Conservation (phyloP, 805 yeast species). For the Candida broadrunensis region DNA sequence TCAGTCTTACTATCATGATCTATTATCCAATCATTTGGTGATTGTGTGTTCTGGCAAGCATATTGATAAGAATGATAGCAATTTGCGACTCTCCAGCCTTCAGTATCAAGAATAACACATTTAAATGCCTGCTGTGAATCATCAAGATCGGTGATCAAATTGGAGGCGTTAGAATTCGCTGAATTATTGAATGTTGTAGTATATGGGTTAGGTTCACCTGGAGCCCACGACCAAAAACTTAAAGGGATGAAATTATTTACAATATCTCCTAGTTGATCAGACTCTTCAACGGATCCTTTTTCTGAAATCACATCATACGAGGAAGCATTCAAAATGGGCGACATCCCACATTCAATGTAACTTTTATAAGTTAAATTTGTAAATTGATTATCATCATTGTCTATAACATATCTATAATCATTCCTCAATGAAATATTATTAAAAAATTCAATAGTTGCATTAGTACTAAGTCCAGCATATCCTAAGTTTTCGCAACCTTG, state of each 20-base stretch:
- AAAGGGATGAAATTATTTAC: slow-evolving; percentile 23
- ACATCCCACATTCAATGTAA: slow-evolving; percentile 54
- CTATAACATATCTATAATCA: slow-evolving; percentile 30
- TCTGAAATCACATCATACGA: slow-evolving; percentile 4
- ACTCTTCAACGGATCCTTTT: slow-evolving; percentile 8
- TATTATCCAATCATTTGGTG: slow-evolving; percentile 45
- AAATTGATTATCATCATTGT: slow-evolving; percentile 35
- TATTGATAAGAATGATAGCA: slow-evolving; percentile 55
- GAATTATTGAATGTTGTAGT: not conserved
- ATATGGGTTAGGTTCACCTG: slow-evolving; percentile 7
- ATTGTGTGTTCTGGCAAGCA: slow-evolving; percentile 50
- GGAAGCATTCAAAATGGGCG: slow-evolving; percentile 55
- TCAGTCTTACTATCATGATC: slow-evolving; percentile 19
- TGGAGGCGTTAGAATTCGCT: not conserved
- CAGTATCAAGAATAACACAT: slow-evolving; percentile 37
- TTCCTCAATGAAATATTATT: slow-evolving; percentile 12
- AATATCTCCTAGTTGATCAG: slow-evolving; percentile 22
- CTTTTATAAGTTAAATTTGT: slow-evolving; percentile 31
- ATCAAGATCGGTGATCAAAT: not conserved
- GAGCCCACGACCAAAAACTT: slow-evolving; percentile 74
- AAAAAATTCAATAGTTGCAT: slow-evolving; percentile 5
- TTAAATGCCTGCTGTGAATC: slow-evolving; percentile 25
- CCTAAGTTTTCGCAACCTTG: slow-evolving; percentile 3
- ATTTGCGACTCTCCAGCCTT: slow-evolving; percentile 65
- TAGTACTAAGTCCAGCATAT: not conserved